Evolutionary conservation across 2,329 filamentous ascomycete genomes (phyloP).

Genomic region (Cordyceps tenuipes): DNA sequence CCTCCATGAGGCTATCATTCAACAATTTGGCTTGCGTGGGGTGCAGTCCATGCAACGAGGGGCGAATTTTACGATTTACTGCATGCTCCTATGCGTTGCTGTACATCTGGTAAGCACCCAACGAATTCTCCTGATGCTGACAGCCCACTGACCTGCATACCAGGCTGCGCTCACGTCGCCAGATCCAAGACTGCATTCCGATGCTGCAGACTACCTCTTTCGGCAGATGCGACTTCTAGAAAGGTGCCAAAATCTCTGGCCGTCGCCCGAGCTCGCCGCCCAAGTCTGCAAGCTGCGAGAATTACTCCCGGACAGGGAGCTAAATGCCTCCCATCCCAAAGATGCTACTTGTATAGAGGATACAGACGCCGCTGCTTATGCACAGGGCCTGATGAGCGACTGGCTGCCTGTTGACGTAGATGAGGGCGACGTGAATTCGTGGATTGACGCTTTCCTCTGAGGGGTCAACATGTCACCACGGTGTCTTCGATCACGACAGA

Average conservation of each 20-base stretch:
- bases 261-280: neutral
- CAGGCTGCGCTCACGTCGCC: neutral
- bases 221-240: neutral
- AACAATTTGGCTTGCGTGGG: neutral
- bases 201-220: neutral
- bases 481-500: neutral
- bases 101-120: neutral
- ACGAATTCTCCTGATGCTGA: neutral
- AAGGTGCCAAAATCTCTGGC: neutral
- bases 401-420: neutral
- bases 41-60: constrained; percentile 4
- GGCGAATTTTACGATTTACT: constrained; percentile 1
- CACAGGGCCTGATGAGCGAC: neutral
- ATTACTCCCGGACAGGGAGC: neutral
- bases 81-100: neutral
- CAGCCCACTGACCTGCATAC: neutral
- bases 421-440: neutral
- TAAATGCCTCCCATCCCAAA: no score
- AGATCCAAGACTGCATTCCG: neutral
- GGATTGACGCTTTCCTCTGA: neutral
- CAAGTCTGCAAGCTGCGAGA: neutral
- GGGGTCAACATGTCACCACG: neutral
- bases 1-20: neutral
- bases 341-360: neutral
- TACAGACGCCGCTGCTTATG: neutral